Evolutionary conservation across 352 stramenopile genomes (phyloP), one percentile per base, ranked within the genome.

Genomic region (Phytophthora pistaciae): DNA sequence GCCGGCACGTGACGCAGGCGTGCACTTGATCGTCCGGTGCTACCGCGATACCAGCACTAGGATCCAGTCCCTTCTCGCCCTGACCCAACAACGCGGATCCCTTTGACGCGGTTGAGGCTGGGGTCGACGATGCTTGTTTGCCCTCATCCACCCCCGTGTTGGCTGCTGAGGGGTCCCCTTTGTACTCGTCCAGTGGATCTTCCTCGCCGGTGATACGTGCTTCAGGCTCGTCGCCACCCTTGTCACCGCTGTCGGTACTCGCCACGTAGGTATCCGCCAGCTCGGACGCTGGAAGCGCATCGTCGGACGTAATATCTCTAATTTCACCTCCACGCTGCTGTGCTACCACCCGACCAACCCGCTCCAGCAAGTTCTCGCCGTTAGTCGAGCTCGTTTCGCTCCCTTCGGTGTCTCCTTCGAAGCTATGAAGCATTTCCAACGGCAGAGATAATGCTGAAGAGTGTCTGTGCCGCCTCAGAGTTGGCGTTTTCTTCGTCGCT

Each of bases 321-420:
- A 95, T 95, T 60, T 95, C 88, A 20, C 88, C 88, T 13, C 87
- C 87, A 38, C 85, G 71, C 61, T 96, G 83, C 48, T 90, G 79
- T 0, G 90, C 90, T 2, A 96, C 79, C 1, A 93, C 79, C 20
- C 87, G 82, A 23, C 90, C 88, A 29, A 96, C 90, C 44, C 82
- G 72, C 55, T 93, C 79, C 3, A 96, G 68, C 18, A 95, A 61
- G 42, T 78, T 74, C 42, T 49, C 42, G 18, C 82, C 81, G 25
- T 75, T 78, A 13, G 78, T 72, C 1, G 65, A 72, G 36, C 56
- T 68, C 25, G 64, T 33, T 8, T 72, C 56, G 23, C 68, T 75
- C 25, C 74, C 67, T 50, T 70, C 69, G 14, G 57, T 61, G 31
- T 85, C 79, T 14, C 64, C 68, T 9, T 84, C 80, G 8, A 87